A percentile compares a stretch with the other conserved stretches of the same genome.
Evolutionary conservation across 148 eudicot genomes (phyloP).

Genomic region (Rhododendron simsii): DNA sequence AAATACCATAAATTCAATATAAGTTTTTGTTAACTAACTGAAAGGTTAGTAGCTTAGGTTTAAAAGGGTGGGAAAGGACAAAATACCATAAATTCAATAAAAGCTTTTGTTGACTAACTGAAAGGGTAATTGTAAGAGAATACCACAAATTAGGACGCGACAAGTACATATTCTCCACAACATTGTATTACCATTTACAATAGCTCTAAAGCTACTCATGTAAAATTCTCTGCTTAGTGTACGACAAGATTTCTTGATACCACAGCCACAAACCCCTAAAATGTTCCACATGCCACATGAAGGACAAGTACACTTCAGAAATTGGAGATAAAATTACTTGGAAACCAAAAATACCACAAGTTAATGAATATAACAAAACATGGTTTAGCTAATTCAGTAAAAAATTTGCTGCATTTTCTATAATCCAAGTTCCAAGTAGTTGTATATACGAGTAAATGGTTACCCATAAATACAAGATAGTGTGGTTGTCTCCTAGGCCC

Average conservation of each 20-base stretch:
- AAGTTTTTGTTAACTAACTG: background rate
- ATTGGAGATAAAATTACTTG: background rate
- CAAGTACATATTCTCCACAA: background rate
- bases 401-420: background rate
- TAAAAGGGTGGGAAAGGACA: background rate
- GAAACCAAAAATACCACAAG: background rate
- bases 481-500: background rate
- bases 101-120: background rate
- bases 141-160: background rate
- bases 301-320: background rate
- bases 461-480: background rate
- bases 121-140: background rate
- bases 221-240: background rate
- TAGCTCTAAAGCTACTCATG: background rate
- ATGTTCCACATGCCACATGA: background rate
- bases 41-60: background rate
- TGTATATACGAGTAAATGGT: background rate
- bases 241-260: background rate
- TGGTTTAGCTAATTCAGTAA: background rate
- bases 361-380: background rate
- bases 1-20: background rate
- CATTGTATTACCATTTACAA: background rate
- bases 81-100: background rate
- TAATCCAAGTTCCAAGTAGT: background rate
- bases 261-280: background rate